These are phyloP conservation scores for Brachypodium distachyon DNA, from an alignment of 202 grass and related monocot genomes.

Conservation along the genomic window DNA sequence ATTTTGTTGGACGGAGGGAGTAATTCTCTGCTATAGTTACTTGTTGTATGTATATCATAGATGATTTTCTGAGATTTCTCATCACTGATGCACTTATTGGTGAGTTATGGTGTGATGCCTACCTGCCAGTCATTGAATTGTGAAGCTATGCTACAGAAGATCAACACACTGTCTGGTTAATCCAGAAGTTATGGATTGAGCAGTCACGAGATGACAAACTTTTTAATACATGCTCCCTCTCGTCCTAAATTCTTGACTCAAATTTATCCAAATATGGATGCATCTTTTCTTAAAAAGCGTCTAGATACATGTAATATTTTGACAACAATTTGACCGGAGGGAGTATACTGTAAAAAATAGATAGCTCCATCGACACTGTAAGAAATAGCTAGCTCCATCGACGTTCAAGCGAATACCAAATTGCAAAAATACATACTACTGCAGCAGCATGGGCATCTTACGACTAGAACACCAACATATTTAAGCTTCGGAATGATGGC, in stretches of 20 bases:
- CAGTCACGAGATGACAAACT: background rate
- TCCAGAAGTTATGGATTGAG: background rate
- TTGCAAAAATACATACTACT: background rate
- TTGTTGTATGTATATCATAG: no score
- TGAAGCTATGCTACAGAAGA: background rate
- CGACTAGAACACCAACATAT: background rate
- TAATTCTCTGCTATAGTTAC: background rate
- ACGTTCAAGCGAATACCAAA: background rate
- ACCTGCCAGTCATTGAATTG: background rate
- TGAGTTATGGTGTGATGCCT: background rate
- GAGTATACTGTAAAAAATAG: no score
- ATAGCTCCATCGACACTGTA: no score
- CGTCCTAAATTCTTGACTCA: no score
- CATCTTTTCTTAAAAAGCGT: no score
- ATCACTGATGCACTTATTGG: background rate
- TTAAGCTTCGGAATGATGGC: background rate
- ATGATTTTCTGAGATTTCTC: background rate
- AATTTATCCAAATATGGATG: no score
- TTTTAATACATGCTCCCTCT: no score
- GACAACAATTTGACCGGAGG: no score
- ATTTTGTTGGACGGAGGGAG: no score
- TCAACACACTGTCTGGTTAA: background rate
- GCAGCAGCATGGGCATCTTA: background rate
- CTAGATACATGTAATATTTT: no score
- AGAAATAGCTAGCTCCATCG: background rate